Percentiles rank a stretch among this genome's conserved stretches.
Evolutionary conservation across 106 monocot species (phyloP).

Genomic region (Dioscorea alata): DNA sequence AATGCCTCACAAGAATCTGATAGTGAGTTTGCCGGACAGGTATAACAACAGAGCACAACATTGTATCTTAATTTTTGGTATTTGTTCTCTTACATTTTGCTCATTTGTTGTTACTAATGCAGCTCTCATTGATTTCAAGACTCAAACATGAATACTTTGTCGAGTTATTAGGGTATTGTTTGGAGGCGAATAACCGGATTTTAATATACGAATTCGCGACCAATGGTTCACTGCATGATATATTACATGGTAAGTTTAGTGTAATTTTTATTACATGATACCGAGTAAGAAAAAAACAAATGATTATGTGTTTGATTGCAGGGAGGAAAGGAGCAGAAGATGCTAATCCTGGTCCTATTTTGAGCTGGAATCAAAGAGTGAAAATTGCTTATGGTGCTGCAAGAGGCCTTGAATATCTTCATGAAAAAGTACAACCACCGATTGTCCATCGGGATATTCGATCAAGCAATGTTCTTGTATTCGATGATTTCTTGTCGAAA

Average conservation of each 20-base stretch:
- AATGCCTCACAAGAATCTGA: constrained; percentile 60
- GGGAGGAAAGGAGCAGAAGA: constrained; percentile 51
- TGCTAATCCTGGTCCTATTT: constrained; percentile 52
- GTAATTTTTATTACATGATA: background rate
- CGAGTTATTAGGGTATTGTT: constrained; percentile 70
- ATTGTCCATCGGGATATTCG: constrained; percentile 61
- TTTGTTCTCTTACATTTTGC: background rate
- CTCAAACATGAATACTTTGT: constrained; percentile 77
- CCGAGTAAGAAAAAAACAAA: constrained; percentile 6
- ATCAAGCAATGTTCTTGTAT: constrained; percentile 82
- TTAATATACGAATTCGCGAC: constrained; percentile 76
- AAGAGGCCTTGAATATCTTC: constrained; percentile 67
- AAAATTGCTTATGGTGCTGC: constrained; percentile 70
- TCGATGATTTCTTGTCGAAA: constrained; percentile 52
- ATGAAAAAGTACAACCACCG: constrained; percentile 60
- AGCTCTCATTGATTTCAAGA: constrained; percentile 76
- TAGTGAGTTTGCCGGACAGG: constrained; percentile 73
- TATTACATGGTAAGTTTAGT: constrained; percentile 55
- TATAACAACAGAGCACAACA: constrained; percentile 2
- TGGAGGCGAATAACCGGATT: constrained; percentile 68
- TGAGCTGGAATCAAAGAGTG: constrained; percentile 55
- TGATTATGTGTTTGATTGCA: background rate
- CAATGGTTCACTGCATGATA: constrained; percentile 75
- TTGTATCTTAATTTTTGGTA: background rate
- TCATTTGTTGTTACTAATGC: background rate